These are phyloP conservation scores for Eucalyptus sp. DNA, from an alignment of 345 rosid species.

Conservation along the genomic window DNA sequence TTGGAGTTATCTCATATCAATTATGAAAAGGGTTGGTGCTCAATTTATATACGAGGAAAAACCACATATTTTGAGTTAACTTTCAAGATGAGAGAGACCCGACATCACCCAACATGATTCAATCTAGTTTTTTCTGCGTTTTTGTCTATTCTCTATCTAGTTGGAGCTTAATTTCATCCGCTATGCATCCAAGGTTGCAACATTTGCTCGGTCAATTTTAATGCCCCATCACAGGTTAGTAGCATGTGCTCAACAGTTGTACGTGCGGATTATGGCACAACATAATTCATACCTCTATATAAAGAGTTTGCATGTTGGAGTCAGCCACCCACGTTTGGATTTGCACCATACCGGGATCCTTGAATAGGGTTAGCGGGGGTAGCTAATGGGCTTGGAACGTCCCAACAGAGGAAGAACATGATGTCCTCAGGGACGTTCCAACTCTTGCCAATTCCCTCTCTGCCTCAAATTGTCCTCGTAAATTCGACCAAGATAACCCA, in stretches of 20 bases:
- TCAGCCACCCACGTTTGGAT: background rate
- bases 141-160: no score
- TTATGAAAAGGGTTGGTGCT: no score
- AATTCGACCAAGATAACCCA: background rate
- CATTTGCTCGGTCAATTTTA: background rate
- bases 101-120: no score
- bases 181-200: background rate
- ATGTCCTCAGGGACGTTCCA: background rate
- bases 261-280: background rate
- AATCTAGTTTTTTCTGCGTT: accelerated
- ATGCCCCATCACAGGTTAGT: background rate
- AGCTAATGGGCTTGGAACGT: background rate
- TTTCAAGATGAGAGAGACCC: no score
- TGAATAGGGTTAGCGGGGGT: background rate
- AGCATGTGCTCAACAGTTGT: background rate
- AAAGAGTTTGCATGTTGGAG: background rate
- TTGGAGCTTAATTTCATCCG: background rate
- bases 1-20: no score
- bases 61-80: no score
- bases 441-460: background rate
- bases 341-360: background rate
- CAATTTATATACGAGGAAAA: no score
- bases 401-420: background rate
- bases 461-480: background rate
- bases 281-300: background rate